Percentiles rank a stretch among this genome's conserved stretches.
phyloP scores from a whole-genome alignment of 805 yeast species.

The Blastobotrys mokoenaii region DNA sequence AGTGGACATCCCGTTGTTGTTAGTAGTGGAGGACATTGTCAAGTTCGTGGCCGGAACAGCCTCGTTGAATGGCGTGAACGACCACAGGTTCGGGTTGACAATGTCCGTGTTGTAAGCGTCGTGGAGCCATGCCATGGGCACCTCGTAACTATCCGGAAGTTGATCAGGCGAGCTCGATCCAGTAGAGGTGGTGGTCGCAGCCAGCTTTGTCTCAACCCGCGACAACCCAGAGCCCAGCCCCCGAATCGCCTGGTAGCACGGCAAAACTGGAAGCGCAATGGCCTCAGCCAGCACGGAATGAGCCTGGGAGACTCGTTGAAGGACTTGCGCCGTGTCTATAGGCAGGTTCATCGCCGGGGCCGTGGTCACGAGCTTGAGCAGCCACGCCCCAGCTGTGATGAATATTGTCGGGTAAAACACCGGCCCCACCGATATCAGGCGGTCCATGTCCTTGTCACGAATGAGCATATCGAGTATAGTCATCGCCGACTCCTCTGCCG shows the following conservation, averaged over 20 bases:
- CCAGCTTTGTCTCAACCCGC: slow-evolving; percentile 5
- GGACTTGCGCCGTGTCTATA: slow-evolving; percentile 6
- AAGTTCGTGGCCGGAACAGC: not conserved
- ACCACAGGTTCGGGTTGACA: slow-evolving; percentile 1
- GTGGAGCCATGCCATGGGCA: not conserved
- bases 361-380: slow-evolving; percentile 14
- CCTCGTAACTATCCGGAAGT: no score
- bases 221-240: slow-evolving; percentile 13
- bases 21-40: not conserved
- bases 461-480: slow-evolving; percentile 16
- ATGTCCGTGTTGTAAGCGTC: not conserved
- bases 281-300: slow-evolving; percentile 4
- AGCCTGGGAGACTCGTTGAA: slow-evolving; percentile 6
- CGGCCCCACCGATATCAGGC: slow-evolving; percentile 16
- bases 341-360: slow-evolving; percentile 6
- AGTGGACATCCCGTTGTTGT: not conserved
- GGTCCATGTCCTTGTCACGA: slow-evolving; percentile 16
- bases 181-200: no score
- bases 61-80: slow-evolving; percentile 5
- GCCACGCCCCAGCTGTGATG: slow-evolving; percentile 18
- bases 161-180: no score
- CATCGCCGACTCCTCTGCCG: slow-evolving; percentile 18
- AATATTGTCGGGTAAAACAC: slow-evolving; percentile 19
- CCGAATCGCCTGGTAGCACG: slow-evolving; percentile 13
- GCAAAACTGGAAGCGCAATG: slow-evolving; percentile 8